Evolutionary conservation across 495 filamentous ascomycete species (phyloP).

Genomic region (Bathelium albidoporum): DNA sequence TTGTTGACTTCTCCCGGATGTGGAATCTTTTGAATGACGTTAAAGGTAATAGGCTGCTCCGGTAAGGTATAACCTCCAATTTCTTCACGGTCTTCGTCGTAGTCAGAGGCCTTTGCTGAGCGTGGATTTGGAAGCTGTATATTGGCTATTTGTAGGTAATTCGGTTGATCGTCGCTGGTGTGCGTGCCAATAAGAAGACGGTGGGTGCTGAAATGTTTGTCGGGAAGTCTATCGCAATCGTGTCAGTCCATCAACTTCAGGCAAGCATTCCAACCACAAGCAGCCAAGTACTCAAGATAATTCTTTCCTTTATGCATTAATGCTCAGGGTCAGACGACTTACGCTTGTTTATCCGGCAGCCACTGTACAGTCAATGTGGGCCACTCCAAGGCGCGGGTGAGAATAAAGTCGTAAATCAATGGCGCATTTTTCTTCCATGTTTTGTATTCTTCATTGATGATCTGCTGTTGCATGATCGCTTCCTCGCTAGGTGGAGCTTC

Average conservation of each 20-base stretch:
- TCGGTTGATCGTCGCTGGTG: constrained; percentile 74
- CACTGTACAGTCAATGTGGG: constrained; percentile 96
- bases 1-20: constrained; percentile 98
- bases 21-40: constrained; percentile 88
- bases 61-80: constrained; percentile 76
- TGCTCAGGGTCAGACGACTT: constrained; percentile 19
- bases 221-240: constrained; percentile 37
- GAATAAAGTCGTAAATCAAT: constrained; percentile 94
- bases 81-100: constrained; percentile 84
- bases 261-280: background rate
- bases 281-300: background rate
- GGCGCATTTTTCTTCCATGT: constrained; percentile 99
- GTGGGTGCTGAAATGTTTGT: constrained; percentile 80
- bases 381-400: constrained; percentile 93
- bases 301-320: background rate
- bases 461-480: constrained; percentile 66
- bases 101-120: constrained; percentile 63
- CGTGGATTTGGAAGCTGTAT: constrained; percentile 78
- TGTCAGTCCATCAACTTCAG: background rate
- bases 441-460: constrained; percentile 99
- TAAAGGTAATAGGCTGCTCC: constrained; percentile 68
- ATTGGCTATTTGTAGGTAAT: constrained; percentile 91
- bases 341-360: constrained; percentile 92
- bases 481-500: constrained; percentile 42
- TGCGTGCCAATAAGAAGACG: constrained; percentile 90